phyloP scores from a whole-genome alignment of 1,139 yeast genomes.

The Hanseniaspora gamundiae region DNA sequence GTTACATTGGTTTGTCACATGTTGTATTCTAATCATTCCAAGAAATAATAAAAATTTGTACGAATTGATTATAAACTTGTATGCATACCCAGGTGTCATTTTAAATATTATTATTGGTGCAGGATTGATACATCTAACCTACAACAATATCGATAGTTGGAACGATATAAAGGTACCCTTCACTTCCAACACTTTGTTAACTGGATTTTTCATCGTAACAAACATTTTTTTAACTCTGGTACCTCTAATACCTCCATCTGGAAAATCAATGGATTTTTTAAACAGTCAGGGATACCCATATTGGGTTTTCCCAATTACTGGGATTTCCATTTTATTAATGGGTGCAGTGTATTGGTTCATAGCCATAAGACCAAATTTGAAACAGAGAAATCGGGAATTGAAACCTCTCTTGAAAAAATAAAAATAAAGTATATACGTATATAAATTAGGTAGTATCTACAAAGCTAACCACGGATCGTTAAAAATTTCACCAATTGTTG shows the following conservation, averaged over 20 bases:
- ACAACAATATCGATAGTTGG: slow-evolving; percentile 37
- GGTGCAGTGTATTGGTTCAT: slow-evolving; percentile 60
- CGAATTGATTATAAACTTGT: slow-evolving; percentile 59
- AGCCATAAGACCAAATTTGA: slow-evolving; percentile 1
- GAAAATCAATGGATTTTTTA: slow-evolving; percentile 41
- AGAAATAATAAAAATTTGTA: slow-evolving; percentile 75
- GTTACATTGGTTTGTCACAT: slow-evolving; percentile 38
- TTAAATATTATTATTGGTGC: slow-evolving; percentile 64
- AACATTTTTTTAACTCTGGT: slow-evolving; percentile 64
- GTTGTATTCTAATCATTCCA: slow-evolving; percentile 37
- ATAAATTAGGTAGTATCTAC: neutral
- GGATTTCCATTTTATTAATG: slow-evolving; percentile 63
- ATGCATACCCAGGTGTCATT: slow-evolving; percentile 64
- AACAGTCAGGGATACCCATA: slow-evolving; percentile 46
- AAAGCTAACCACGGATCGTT: slow-evolving; percentile 55
- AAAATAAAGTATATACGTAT: slow-evolving; percentile 2
- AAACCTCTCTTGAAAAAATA: slow-evolving; percentile 2
- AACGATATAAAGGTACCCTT: slow-evolving; percentile 61
- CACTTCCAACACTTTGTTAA: slow-evolving; percentile 52
- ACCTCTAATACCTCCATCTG: slow-evolving; percentile 64
- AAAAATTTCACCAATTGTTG: slow-evolving; percentile 57
- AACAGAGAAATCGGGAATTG: neutral
- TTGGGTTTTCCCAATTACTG: slow-evolving; percentile 72
- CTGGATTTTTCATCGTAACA: slow-evolving; percentile 51
- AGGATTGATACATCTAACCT: slow-evolving; percentile 54